Conservation (phyloP, 1,284 basidiomycete species). For the Sporisorium scitamineum region DNA sequence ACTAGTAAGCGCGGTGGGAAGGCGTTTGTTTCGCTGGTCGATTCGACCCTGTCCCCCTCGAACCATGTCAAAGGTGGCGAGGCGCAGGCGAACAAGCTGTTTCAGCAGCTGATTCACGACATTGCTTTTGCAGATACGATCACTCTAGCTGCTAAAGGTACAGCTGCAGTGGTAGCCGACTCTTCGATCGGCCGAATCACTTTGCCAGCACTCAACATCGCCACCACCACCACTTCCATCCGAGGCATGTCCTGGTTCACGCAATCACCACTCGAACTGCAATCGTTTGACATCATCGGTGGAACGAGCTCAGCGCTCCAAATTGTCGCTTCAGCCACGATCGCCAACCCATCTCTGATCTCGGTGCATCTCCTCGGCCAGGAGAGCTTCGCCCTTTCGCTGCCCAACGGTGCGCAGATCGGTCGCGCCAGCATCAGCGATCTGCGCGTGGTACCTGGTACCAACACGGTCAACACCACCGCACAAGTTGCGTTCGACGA, state of each 20-base stretch:
- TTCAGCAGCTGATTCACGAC: constrained; percentile 60
- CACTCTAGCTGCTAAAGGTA: constrained; percentile 76
- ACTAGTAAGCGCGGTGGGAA: constrained; percentile 76
- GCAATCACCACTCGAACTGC: constrained; percentile 74
- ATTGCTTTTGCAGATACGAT: constrained; percentile 71
- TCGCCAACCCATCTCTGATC: constrained; percentile 78
- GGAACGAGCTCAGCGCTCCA: constrained; percentile 76
- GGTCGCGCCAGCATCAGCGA: constrained; percentile 46
- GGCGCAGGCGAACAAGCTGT: constrained; percentile 28
- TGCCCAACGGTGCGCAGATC: constrained; percentile 68
- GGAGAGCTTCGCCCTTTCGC: constrained; percentile 73
- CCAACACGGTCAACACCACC: constrained; percentile 48
- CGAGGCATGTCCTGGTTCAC: constrained; percentile 77
- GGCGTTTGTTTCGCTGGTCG: constrained; percentile 76
- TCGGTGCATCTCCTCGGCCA: constrained; percentile 72
- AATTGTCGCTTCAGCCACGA: constrained; percentile 74
- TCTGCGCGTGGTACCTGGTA: constrained; percentile 48
- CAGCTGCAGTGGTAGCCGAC: constrained; percentile 76
- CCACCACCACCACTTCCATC: constrained; percentile 76
- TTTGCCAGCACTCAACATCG: constrained; percentile 79
- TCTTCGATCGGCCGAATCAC: constrained; percentile 77
- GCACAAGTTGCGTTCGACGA: constrained; percentile 37
- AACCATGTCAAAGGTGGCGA: constrained; percentile 71
- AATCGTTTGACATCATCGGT: constrained; percentile 77
- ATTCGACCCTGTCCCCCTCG: constrained; percentile 74